These are phyloP conservation scores for Thalassiosira exigua DNA, from an alignment of 352 stramenopile genomes.

Conservation along the genomic window DNA sequence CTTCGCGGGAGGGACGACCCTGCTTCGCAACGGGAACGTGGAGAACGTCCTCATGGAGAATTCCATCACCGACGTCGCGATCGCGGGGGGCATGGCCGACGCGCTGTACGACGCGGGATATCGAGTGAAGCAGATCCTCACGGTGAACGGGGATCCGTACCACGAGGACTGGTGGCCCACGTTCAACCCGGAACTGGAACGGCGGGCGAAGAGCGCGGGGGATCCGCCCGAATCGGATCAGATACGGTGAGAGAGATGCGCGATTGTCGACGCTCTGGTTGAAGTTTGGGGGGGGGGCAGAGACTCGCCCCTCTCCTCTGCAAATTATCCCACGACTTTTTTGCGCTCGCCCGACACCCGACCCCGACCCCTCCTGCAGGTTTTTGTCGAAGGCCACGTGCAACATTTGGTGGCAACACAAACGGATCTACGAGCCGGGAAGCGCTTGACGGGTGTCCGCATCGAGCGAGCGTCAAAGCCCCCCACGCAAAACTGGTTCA, in stretches of 20 bases:
- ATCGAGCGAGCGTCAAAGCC: no score
- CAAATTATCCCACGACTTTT: no score
- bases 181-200: slow-evolving; percentile 11
- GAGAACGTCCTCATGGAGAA: slow-evolving; percentile 70
- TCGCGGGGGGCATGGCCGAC: slow-evolving; percentile 8
- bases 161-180: slow-evolving; percentile 29
- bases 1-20: slow-evolving; percentile 38
- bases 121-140: slow-evolving; percentile 15
- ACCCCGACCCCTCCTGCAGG: no score
- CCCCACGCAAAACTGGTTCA: no score
- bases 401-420: slow-evolving; percentile 42
- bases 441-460: no score
- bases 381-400: slow-evolving; percentile 38
- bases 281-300: no score
- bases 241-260: no score
- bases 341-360: no score
- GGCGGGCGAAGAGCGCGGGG: not conserved
- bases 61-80: slow-evolving; percentile 15
- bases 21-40: slow-evolving; percentile 45
- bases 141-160: slow-evolving; percentile 41
- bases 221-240: slow-evolving; percentile 14
- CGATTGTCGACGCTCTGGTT: no score
- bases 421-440: no score
- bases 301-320: no score
- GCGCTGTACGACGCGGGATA: slow-evolving; percentile 33